Conservation (phyloP, 805 yeast species). For the Starmera pachycereana region DNA sequence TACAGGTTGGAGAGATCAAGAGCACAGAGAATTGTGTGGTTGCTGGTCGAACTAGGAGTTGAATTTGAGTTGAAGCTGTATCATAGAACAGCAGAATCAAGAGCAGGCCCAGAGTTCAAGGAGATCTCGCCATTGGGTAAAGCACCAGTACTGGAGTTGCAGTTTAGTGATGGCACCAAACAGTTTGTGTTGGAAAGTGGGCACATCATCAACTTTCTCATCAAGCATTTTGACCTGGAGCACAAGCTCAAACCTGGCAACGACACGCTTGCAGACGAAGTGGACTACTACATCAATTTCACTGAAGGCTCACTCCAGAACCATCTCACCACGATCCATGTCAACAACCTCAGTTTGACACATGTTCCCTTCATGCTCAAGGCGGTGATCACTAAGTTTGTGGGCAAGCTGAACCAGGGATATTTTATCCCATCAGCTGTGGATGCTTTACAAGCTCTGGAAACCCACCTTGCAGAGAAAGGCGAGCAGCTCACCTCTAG, state of each 20-base stretch:
- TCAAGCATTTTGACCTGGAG: conserved; percentile 36
- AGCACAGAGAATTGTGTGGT: conserved; percentile 52
- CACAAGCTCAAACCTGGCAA: conserved; percentile 27
- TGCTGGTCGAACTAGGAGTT: conserved; percentile 48
- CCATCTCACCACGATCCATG: conserved; percentile 26
- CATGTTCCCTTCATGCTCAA: conserved; percentile 39
- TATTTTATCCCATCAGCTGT: conserved; percentile 40
- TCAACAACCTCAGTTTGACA: conserved; percentile 27
- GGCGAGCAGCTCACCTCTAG: conserved; percentile 5
- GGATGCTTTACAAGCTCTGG: conserved; percentile 29
- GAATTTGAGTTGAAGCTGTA: conserved; percentile 45
- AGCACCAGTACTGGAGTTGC: conserved; percentile 46
- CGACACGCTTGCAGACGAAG: conserved; percentile 29
- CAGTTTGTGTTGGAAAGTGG: conserved; percentile 49
- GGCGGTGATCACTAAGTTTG: conserved; percentile 30
- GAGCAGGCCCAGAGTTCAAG: conserved; percentile 39
- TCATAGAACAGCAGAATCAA: conserved; percentile 35
- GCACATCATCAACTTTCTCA: conserved; percentile 40
- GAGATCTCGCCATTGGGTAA: conserved; percentile 54
- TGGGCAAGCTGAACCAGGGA: conserved; percentile 35
- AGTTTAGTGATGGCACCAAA: conserved; percentile 21
- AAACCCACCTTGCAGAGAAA: conserved; percentile 25
- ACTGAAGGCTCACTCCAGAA: conserved; percentile 57
- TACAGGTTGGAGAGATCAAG: conserved; percentile 42
- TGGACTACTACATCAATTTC: conserved; percentile 44